Conservation (phyloP, 441 rosid genomes). For the Pelargonium australe region DNA sequence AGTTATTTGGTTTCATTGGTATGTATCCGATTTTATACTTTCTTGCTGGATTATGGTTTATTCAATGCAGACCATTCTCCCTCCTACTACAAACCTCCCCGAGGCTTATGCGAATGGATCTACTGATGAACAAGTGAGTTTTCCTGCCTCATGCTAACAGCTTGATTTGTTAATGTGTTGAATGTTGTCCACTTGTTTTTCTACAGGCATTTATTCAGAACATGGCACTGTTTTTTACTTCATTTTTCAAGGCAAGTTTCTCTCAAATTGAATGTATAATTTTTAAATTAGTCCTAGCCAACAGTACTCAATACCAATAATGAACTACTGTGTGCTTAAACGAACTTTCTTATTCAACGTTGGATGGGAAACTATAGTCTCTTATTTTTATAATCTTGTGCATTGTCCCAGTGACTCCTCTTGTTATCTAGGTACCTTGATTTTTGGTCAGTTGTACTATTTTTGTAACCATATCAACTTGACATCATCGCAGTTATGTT, state of each 20-base stretch:
- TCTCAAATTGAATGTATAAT: background rate
- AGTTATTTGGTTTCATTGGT: background rate
- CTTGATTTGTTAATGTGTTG: constrained; percentile 1
- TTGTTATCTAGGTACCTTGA: too few relatives aligned
- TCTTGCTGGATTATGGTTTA: background rate
- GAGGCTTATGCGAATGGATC: constrained; percentile 91
- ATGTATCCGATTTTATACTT: background rate
- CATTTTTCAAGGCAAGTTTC: constrained; percentile 49
- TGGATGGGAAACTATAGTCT: too few relatives aligned
- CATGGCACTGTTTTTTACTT: constrained; percentile 25
- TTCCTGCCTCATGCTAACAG: constrained; percentile 11
- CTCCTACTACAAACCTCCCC: constrained; percentile 74
- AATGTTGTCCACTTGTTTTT: constrained; percentile 12
- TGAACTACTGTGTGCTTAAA: too few relatives aligned
- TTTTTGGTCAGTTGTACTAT: too few relatives aligned
- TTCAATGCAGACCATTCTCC: constrained; percentile 59
- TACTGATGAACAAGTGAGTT: constrained; percentile 82
- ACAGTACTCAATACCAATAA: background rate
- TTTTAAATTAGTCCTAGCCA: background rate
- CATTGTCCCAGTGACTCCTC: too few relatives aligned
- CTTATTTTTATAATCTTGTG: too few relatives aligned
- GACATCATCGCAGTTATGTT: too few relatives aligned
- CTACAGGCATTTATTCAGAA: constrained; percentile 82
- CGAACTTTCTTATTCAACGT: too few relatives aligned
- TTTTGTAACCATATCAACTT: too few relatives aligned